Evolutionary conservation across 345 rosid species (phyloP), one percentile per base, ranked within the genome.

Genomic region (Murraya paniculata): DNA sequence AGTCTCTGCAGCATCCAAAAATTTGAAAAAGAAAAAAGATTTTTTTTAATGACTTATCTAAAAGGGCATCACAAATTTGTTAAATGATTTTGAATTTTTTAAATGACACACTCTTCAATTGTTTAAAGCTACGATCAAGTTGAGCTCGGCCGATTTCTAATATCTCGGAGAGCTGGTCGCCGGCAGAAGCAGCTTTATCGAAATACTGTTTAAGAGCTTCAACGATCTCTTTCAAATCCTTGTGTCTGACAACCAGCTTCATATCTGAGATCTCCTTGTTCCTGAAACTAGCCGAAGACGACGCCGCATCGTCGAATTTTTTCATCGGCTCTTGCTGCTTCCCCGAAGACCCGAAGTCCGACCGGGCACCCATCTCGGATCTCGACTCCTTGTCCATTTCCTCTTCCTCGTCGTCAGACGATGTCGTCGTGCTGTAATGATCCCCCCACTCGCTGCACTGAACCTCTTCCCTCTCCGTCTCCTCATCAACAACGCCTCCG

Each of bases 361-460:
- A 90, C 68, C 88, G 93, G 48, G 86, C 82, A 27, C 91, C 93
- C 9, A 90, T 82, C 79, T 91, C 95, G 74, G 99, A 92, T 80
- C 95, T 86, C 48, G 92, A 84, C 74, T 85, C 89, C 10, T 71
- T 48, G 71, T 90, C 92, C 16, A 83, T 86, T 11, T 83, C 89
- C 19, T 74, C 84, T 19, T 83, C 89, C 19, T 72, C 84, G 10
- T 76, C 91, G 7, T 79, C 93, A 7, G 97, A 91, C 24, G 94
- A 88, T 38, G 86, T 82, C 19, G 92, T 87, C 7, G 84, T 88
- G 76, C 91, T 92, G 84, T 89, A 89, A 73, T 79, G 94, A 81
- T 94, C 97, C 1, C 85, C 99, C 98, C 98, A 96, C 59, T 96
- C 98, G 68, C 98, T 96, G 85, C 98, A 96, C 80, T 89, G 98